phyloP scores from a whole-genome alignment of 768 basidiomycete genomes.

The Amanita phalloides region DNA sequence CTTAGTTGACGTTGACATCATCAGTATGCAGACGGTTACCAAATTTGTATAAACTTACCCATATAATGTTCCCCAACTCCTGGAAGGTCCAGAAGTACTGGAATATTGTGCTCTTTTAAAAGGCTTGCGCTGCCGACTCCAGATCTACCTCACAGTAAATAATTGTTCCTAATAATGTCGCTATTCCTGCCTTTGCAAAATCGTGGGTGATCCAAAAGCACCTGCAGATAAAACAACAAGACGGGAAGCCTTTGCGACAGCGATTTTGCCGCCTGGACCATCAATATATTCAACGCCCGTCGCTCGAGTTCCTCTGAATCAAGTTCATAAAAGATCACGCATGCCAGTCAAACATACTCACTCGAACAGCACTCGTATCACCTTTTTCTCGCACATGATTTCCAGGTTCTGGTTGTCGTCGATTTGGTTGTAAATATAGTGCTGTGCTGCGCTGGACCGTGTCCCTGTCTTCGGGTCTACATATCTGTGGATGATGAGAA shows the following conservation, averaged over 20 bases:
- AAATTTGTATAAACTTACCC: constrained; percentile 20
- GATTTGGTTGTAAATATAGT: constrained; percentile 38
- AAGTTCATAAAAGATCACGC: neutral
- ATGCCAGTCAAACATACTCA: constrained; percentile 11
- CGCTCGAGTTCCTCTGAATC: constrained; percentile 28
- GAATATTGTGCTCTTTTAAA: neutral
- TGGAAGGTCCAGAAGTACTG: neutral
- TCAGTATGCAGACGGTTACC: neutral
- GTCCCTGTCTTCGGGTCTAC: constrained; percentile 37
- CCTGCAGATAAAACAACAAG: constrained; percentile 44
- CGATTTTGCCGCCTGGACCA: constrained; percentile 19
- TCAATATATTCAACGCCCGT: constrained; percentile 43
- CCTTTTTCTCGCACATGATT: constrained; percentile 28
- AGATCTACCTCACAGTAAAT: neutral
- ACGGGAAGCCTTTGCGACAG: constrained; percentile 24
- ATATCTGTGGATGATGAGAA: constrained; percentile 28
- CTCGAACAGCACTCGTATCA: constrained; percentile 41
- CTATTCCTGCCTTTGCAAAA: constrained; percentile 34
- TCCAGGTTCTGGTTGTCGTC: constrained; percentile 28
- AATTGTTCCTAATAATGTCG: too few relatives aligned
- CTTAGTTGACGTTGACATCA: constrained; percentile 13
- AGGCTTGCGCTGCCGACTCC: neutral
- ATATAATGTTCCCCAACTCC: constrained; percentile 17
- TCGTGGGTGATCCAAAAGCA: constrained; percentile 44
- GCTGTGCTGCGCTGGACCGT: constrained; percentile 46